Evolutionary conservation across 225 moss, liverwort and hornwort species (phyloP).

Genomic region (Ulota crispa): DNA sequence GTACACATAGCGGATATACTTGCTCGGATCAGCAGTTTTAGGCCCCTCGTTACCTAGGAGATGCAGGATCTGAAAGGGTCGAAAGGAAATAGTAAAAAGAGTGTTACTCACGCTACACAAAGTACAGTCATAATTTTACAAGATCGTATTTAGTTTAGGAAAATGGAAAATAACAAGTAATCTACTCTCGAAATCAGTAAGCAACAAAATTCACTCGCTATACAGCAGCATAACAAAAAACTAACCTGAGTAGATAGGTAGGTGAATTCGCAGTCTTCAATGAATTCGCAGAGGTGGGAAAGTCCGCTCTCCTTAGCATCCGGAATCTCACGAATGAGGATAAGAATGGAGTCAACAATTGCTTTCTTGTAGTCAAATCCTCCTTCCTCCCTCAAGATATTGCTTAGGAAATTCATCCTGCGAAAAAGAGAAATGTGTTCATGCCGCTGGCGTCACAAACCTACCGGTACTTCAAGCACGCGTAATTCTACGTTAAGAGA

Average conservation of each 20-base stretch:
- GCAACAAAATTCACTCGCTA: not conserved
- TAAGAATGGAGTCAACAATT: constrained; percentile 90
- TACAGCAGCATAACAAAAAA: not conserved
- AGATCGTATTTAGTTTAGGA: not conserved
- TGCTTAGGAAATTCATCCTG: constrained; percentile 91
- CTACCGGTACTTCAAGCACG: not conserved
- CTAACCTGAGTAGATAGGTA: constrained; percentile 90
- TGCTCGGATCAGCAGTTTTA: constrained; percentile 89
- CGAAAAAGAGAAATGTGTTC: not conserved
- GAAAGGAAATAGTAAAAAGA: constrained; percentile 17
- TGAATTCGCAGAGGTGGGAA: constrained; percentile 91
- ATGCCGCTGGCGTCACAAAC: constrained; percentile 3
- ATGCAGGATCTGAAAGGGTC: constrained; percentile 64
- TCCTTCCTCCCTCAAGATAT: constrained; percentile 92
- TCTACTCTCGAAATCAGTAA: not conserved
- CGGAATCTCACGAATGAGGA: constrained; percentile 92
- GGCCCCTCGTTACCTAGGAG: constrained; percentile 93
- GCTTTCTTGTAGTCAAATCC: constrained; percentile 97
- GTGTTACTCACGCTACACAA: not conserved
- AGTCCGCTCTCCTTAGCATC: constrained; percentile 93
- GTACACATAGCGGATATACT: constrained; percentile 92
- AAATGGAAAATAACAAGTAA: not conserved
- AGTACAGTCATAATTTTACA: not conserved
- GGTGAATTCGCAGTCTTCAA: constrained; percentile 95
- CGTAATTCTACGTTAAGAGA: not conserved